Conservation (phyloP, 352 stramenopile species). For the Hyaloperonospora arabidopsidis region DNA sequence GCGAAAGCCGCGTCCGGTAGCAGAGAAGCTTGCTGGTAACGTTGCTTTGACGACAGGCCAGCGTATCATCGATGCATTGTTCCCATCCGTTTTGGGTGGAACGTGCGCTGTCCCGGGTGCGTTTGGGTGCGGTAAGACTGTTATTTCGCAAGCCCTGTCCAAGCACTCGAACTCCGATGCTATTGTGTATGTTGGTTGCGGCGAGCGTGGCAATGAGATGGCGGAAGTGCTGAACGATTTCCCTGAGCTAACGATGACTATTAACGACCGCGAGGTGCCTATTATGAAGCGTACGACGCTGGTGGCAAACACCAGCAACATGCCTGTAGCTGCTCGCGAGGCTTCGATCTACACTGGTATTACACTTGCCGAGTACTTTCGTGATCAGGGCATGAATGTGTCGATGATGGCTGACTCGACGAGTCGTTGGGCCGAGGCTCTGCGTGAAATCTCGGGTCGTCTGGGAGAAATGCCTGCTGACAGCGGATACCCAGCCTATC, state of each 20-base stretch:
- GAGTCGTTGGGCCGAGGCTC: conserved; percentile 97
- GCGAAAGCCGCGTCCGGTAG: conserved; percentile 94
- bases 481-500: conserved; percentile 94
- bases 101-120: conserved; percentile 98
- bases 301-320: conserved; percentile 99
- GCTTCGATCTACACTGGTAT: conserved; percentile 99
- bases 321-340: conserved; percentile 99
- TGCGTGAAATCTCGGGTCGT: conserved; percentile 99
- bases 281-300: conserved; percentile 99
- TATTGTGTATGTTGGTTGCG: conserved; percentile 99
- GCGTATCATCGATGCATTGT: conserved; percentile 98
- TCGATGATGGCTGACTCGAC: conserved; percentile 99
- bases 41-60: conserved; percentile 96
- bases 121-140: conserved; percentile 99
- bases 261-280: conserved; percentile 94
- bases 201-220: conserved; percentile 99
- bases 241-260: conserved; percentile 98
- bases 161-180: conserved; percentile 99
- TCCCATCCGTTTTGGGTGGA: conserved; percentile 97
- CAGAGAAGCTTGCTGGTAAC: conserved; percentile 98
- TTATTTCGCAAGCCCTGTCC: conserved; percentile 98
- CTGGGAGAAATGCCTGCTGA: conserved; percentile 99
- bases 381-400: conserved; percentile 98
- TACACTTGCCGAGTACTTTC: conserved; percentile 98
- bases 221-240: conserved; percentile 98